Percentiles rank a stretch among this genome's conserved stretches.
These are phyloP conservation scores for Boletus coccyginus DNA, from an alignment of 768 basidiomycete species.

Conservation along the genomic window DNA sequence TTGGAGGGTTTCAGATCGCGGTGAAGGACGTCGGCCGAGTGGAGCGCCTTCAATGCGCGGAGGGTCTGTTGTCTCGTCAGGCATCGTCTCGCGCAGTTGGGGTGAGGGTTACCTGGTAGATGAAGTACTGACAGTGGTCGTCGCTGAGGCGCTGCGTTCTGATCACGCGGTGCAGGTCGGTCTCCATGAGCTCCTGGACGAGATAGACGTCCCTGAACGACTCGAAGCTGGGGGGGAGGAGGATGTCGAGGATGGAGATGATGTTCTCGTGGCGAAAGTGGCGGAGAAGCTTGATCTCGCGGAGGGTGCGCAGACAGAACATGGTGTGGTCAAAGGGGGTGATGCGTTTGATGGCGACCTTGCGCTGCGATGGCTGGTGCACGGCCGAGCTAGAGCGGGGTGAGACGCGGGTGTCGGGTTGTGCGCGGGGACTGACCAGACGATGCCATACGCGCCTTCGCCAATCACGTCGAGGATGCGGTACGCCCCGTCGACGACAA, in stretches of 20 bases:
- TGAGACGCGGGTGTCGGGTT: not conserved
- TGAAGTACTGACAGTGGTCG: conserved; percentile 96
- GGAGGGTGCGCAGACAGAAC: conserved; percentile 81
- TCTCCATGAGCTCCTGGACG: conserved; percentile 81
- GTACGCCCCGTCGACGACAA: conserved; percentile 56
- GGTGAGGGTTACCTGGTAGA: conserved; percentile 71
- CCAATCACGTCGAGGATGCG: conserved; percentile 82
- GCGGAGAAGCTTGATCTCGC: conserved; percentile 91
- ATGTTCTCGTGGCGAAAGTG: conserved; percentile 88
- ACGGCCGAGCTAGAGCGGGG: conserved; percentile 56
- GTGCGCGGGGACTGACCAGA: conserved; percentile 43
- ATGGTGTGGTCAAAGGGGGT: conserved; percentile 93
- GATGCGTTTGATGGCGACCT: conserved; percentile 96
- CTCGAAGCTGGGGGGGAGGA: conserved; percentile 72
- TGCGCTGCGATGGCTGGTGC: conserved; percentile 72
- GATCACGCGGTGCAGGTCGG: conserved; percentile 95
- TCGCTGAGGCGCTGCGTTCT: conserved; percentile 91
- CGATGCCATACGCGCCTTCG: conserved; percentile 94
- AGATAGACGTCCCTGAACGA: conserved; percentile 84
- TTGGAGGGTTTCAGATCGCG: conserved; percentile 97
- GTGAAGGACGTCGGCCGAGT: conserved; percentile 92
- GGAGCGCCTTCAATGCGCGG: conserved; percentile 90
- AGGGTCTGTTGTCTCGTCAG: conserved; percentile 49
- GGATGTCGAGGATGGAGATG: conserved; percentile 93
- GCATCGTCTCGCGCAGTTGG: not conserved